Conservation (phyloP, 2,329 filamentous ascomycete genomes). For the Stachybotrys chlorohalonatus region DNA sequence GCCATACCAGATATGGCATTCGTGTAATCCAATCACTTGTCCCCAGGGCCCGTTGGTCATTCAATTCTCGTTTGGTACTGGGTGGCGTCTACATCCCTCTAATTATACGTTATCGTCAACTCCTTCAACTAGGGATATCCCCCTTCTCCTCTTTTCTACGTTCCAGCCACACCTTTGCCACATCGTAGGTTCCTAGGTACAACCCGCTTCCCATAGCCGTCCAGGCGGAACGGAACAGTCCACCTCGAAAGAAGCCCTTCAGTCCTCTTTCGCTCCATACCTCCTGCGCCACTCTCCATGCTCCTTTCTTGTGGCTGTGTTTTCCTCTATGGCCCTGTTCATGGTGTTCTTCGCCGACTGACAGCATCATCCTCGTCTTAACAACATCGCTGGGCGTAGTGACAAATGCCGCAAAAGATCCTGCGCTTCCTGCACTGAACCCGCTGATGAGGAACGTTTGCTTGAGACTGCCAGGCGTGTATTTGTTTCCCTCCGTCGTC, state of each 20-base stretch:
- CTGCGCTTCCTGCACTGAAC: slow-evolving; percentile 62
- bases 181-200: slow-evolving; percentile 82
- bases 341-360: slow-evolving; percentile 26
- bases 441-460: slow-evolving; percentile 68
- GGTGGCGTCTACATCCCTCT: too few relatives aligned
- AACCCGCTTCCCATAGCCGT: slow-evolving; percentile 74
- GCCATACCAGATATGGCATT: too few relatives aligned
- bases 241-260: slow-evolving; percentile 69
- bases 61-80: too few relatives aligned
- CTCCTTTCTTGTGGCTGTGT: slow-evolving; percentile 28
- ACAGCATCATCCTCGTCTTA: slow-evolving; percentile 83
- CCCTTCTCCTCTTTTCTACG: slow-evolving; percentile 30
- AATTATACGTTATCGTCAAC: too few relatives aligned
- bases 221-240: slow-evolving; percentile 64
- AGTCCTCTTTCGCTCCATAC: slow-evolving; percentile 60
- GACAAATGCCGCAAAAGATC: slow-evolving; percentile 65
- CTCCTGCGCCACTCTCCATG: slow-evolving; percentile 52
- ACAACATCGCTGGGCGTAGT: slow-evolving; percentile 86
- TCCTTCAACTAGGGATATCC: slow-evolving; percentile 5
- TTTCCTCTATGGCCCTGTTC: slow-evolving; percentile 15
- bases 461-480: slow-evolving; percentile 28
- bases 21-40: too few relatives aligned
- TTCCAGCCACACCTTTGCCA: slow-evolving; percentile 57
- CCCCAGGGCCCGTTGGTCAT: too few relatives aligned
- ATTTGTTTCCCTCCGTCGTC: slow-evolving; percentile 3